Evolutionary conservation across 176 grass and related monocot species (phyloP), one percentile per base, ranked within the genome.

Genomic region (Coix lacrymajobi): DNA sequence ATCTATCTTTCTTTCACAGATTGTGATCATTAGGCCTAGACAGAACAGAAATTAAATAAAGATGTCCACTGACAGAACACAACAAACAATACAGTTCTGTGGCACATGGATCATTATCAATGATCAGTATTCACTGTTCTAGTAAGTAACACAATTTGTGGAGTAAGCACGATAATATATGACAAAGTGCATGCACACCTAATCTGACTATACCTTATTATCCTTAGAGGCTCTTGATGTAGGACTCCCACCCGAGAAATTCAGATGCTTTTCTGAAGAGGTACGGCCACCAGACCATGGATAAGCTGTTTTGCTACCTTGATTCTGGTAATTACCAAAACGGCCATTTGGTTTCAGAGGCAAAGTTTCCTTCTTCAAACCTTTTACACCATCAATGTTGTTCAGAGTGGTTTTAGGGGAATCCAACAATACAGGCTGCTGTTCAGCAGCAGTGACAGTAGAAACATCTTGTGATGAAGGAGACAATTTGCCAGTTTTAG

Each of bases 241-340:
- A 76, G 48, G 70, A 83, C 63, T 86, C 36, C 81, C 81, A 31
- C 58, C 70, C 41, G 85, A 49, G 64, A 65, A 68, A 49, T 71
- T 90, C 29, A 43, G 75, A 34, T 75, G 65, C 52, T 73, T 88
- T 17, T 92, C 87, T 2, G 70, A 80, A 24, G 70, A 85, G 32
- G 77, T 64, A 64, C 24, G 31, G 4, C 67, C 62, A n/a, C 76
- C 82, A 77, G 64, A 85, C 82, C 82, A 88, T 49, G 85, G 73
- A 62, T 79, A 31, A 43, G 66, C 28, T 79, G 82, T 41, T 81
- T 57, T 75, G 60, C 43, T 45, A 45, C 67, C 77, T 60, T 93
- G 78, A 36, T 90, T 87, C 68, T 85, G 88, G 67, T 88, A 93
- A 48, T 63, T 84, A 71, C 58, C 71, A 5, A 41, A 39, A 75